Evolutionary conservation across 1,284 basidiomycete species (phyloP), one percentile per base, ranked within the genome.

Genomic region (Ustilago esculenta): DNA sequence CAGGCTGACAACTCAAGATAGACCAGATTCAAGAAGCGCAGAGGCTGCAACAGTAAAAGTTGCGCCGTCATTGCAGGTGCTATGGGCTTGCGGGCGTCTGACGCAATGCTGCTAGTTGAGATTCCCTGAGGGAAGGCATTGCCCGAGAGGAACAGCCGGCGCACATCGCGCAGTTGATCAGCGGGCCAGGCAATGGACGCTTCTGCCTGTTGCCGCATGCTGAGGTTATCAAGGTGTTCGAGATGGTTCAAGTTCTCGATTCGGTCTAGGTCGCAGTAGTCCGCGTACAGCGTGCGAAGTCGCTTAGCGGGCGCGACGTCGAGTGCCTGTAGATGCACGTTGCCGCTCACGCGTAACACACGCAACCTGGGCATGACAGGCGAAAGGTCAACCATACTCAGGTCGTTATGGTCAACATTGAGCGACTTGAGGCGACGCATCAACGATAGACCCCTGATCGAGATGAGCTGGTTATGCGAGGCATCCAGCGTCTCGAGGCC

Each of bases 1-100:
- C 96, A 98, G 40, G 89, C 92, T 11, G 94, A 93, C 33, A 92
- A 85, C 84, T 99, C 95, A 73, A 98, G 86, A 84, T 98, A 98
- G 34, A 92, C 86, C 74, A 99, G 85, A 77, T 92, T 90, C 84
- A 92, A 93, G 83, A 91, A 91, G 14, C 61, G 54, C 12, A 69
- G 37, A 4, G 55, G 53, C 34, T 57, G 65, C 20, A 34, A 14
- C 21, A 43, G 34, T 12, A 42, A 14, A 18, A 51, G 24, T 37
- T 41, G 56, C 7, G 34, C 33, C 12, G 32, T 23, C 20, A 45
- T 21, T 6, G 52, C 20, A 1, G 58, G 30, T 15, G 37, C 27
- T 25, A 54, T 46, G 11, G 41, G 48, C 42, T 55, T 50, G 33
- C 40, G 49, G 4, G 33, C 18, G 7, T 63, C 48, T 20, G 7